Percentiles rank a stretch among this genome's conserved stretches.
Conservation (phyloP, 2,329 filamentous ascomycete species). For the Pseudogymnoascus sp. region DNA sequence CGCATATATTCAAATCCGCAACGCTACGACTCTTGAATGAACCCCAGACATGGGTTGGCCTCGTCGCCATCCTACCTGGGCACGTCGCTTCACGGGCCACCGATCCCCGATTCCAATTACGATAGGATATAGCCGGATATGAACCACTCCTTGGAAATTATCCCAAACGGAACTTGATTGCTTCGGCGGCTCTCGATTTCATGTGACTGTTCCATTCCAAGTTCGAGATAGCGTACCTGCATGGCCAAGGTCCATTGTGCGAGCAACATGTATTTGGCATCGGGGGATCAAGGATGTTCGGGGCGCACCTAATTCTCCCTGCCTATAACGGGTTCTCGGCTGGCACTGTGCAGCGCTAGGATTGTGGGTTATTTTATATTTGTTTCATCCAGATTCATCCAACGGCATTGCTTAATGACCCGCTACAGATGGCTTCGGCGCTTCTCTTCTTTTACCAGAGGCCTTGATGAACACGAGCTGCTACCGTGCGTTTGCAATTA, state of each 20-base stretch:
- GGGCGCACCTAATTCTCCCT: not conserved
- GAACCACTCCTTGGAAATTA: not conserved
- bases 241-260: not conserved
- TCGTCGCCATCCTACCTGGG: not conserved
- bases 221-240: not conserved
- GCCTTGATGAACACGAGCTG: not conserved
- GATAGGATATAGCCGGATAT: not conserved
- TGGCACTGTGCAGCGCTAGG: not conserved
- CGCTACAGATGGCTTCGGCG: not conserved
- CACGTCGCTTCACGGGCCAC: not conserved
- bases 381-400: conserved; percentile 1
- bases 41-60: not conserved
- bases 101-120: not conserved
- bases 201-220: not conserved
- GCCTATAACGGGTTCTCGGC: not conserved
- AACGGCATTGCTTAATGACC: not conserved
- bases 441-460: not conserved
- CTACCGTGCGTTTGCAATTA: not conserved
- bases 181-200: not conserved
- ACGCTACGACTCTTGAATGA: not conserved
- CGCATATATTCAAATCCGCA: not conserved
- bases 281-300: not conserved
- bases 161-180: not conserved
- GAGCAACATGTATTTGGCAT: not conserved
- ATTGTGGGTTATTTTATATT: not conserved